Evolutionary conservation across 768 basidiomycete genomes (phyloP).

Genomic region (Leccinum sublutescens): DNA sequence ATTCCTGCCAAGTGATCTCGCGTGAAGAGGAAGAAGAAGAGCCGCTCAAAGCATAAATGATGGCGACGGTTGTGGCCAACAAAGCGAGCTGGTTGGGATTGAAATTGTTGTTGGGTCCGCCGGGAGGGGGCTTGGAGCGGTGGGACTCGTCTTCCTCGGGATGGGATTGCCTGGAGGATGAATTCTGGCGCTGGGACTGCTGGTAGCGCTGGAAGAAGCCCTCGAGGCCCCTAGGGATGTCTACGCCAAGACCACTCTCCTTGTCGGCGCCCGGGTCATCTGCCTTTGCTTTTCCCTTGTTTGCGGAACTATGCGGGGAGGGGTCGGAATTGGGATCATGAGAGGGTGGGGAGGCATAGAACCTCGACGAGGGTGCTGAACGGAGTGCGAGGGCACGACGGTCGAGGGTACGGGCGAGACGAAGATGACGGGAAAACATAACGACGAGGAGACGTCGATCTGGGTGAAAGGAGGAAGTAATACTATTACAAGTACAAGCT

Average conservation of each 20-base stretch:
- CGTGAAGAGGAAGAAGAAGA: constrained; percentile 52
- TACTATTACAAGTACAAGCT: constrained; percentile 3
- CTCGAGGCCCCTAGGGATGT: constrained; percentile 66
- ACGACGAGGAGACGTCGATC: not conserved
- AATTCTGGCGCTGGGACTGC: constrained; percentile 34
- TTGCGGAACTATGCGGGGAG: constrained; percentile 14
- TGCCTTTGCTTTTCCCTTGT: constrained; percentile 37
- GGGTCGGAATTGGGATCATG: constrained; percentile 30
- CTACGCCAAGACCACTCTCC: constrained; percentile 29
- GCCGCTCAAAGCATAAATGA: constrained; percentile 59
- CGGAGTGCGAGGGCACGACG: constrained; percentile 38
- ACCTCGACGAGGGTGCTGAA: constrained; percentile 36
- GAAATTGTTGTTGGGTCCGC: constrained; percentile 48
- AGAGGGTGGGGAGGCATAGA: constrained; percentile 49
- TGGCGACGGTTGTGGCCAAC: constrained; percentile 56
- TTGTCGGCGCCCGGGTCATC: constrained; percentile 34
- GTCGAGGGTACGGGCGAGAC: constrained; percentile 47
- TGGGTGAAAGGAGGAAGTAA: not conserved
- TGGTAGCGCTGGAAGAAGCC: constrained; percentile 76
- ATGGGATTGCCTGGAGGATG: constrained; percentile 29
- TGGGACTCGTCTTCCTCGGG: constrained; percentile 30
- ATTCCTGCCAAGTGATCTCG: constrained; percentile 99
- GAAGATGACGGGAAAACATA: constrained; percentile 67
- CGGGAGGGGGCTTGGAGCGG: constrained; percentile 47
- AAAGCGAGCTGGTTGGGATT: constrained; percentile 57